phyloP scores from a whole-genome alignment of 2,329 filamentous ascomycete genomes.

The Beauveria varroae region DNA sequence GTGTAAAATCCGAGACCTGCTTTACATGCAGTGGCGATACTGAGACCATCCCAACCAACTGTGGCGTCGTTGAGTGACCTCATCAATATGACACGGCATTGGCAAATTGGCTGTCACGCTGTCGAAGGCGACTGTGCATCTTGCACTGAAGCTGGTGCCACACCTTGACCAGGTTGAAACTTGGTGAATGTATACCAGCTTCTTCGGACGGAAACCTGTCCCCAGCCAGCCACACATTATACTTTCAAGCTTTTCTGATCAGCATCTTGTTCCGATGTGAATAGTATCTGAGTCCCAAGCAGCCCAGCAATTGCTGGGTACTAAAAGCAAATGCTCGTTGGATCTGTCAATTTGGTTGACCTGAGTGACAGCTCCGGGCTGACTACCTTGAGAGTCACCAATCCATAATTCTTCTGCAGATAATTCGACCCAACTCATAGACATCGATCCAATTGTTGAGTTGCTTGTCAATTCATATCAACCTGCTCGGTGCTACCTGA shows the following conservation, averaged over 20 bases:
- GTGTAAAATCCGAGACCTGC: too few species aligned
- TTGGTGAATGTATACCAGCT: not conserved
- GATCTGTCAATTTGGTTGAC: too few species aligned
- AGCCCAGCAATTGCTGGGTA: too few species aligned
- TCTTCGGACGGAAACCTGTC: too few species aligned
- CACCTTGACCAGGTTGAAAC: not conserved
- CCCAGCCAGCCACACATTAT: too few species aligned
- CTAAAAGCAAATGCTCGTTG: too few species aligned
- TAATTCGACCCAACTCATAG: not conserved
- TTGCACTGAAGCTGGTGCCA: not conserved
- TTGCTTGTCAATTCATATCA: not conserved
- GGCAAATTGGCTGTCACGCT: not conserved
- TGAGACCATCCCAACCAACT: not conserved
- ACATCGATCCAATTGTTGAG: not conserved
- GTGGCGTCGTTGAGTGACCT: not conserved
- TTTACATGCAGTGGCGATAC: too few species aligned
- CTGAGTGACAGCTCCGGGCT: too few species aligned
- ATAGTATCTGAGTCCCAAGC: too few species aligned
- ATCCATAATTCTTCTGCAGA: not conserved
- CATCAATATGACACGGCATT: slow-evolving; percentile 1
- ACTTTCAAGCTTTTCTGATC: too few species aligned
- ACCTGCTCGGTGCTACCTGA: not conserved
- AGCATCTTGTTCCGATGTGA: too few species aligned
- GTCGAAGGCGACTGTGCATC: not conserved
- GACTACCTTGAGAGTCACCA: not conserved